These are phyloP conservation scores for Closterium sp. DNA, from an alignment of 139 green algal species.

Conservation along the genomic window DNA sequence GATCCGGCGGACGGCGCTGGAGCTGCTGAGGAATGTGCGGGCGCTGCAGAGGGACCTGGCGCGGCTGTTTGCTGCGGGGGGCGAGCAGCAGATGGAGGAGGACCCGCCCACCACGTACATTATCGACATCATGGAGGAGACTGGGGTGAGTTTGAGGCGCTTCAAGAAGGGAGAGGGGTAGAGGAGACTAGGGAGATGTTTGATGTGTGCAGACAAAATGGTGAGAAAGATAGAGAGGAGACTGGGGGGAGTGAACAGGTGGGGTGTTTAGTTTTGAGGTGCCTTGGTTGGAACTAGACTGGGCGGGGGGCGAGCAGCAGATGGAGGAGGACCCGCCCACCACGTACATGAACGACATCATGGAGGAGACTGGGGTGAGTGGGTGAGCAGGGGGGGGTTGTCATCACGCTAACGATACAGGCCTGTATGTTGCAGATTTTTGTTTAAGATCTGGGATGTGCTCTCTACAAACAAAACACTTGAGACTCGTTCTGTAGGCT, in stretches of 20 bases:
- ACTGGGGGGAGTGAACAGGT: no score
- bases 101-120: constrained; percentile 59
- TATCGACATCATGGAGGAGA: constrained; percentile 73
- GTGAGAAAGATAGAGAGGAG: no score
- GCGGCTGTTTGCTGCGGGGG: background rate
- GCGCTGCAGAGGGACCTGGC: constrained; percentile 43
- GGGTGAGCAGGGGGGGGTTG: background rate
- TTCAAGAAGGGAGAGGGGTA: background rate
- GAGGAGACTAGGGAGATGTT: background rate
- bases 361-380: constrained; percentile 66
- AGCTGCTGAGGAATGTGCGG: constrained; percentile 52
- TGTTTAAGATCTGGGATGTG: no score
- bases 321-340: constrained; percentile 17
- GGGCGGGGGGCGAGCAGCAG: background rate
- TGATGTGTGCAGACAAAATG: no score
- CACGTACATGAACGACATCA: constrained; percentile 69
- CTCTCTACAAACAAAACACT: no score
- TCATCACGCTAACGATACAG: no score
- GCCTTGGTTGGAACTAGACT: no score
- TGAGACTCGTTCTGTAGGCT: no score
- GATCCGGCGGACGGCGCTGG: constrained; percentile 47
- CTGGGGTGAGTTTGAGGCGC: constrained; percentile 36
- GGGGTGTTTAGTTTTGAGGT: background rate
- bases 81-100: background rate
- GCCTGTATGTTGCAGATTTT: no score